Conservation (phyloP, 148 eudicot genomes). For the Linanthus parryae region DNA sequence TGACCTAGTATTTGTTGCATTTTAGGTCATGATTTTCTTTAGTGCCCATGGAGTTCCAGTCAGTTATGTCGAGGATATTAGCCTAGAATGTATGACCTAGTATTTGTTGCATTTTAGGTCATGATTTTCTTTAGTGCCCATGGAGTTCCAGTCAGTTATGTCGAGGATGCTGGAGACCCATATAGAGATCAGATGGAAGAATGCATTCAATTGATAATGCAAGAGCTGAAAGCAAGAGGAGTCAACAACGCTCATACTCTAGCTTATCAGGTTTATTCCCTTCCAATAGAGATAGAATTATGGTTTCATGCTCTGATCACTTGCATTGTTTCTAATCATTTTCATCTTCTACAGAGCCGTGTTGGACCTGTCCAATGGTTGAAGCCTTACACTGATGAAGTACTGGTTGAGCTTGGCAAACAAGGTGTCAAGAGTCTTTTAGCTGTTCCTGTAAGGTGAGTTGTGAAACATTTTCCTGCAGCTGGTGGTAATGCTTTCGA, state of each 20-base stretch:
- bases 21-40: slow-evolving; percentile 93
- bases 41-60: slow-evolving; percentile 99
- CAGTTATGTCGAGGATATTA: slow-evolving; percentile 83
- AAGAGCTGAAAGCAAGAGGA: slow-evolving; percentile 83
- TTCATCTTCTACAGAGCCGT: slow-evolving; percentile 60
- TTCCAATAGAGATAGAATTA: too few species aligned
- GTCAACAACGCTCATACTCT: slow-evolving; percentile 67
- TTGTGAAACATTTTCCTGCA: neutral
- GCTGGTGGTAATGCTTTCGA: too few species aligned
- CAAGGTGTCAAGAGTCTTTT: slow-evolving; percentile 85
- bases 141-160: slow-evolving; percentile 97
- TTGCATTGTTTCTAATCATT: too few species aligned
- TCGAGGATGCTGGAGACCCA: slow-evolving; percentile 95
- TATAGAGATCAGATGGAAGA: slow-evolving; percentile 99
- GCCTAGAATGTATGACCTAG: neutral
- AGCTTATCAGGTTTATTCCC: slow-evolving; percentile 76
- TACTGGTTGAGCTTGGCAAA: slow-evolving; percentile 90
- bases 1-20: slow-evolving; percentile 9
- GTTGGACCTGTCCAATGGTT: slow-evolving; percentile 99
- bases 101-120: slow-evolving; percentile 36
- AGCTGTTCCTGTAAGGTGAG: slow-evolving; percentile 96
- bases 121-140: slow-evolving; percentile 99
- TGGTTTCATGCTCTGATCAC: too few species aligned
- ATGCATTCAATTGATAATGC: slow-evolving; percentile 85
- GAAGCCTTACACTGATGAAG: slow-evolving; percentile 98